Evolutionary conservation across 2,329 filamentous ascomycete genomes (phyloP).

Genomic region (Anthostomella pinea): DNA sequence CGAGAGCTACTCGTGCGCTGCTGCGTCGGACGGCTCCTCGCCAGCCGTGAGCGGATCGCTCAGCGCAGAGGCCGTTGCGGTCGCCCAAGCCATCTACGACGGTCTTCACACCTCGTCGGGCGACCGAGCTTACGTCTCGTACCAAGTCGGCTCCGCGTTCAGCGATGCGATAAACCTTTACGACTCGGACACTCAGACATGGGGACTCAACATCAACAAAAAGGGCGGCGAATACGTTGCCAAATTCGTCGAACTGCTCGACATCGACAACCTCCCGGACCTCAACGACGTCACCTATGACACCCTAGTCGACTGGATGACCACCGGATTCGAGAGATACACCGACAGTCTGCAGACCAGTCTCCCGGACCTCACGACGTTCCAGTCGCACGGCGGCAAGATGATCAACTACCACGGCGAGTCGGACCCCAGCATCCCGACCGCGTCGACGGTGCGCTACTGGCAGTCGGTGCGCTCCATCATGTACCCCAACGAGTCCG

Average conservation of each 20-base stretch:
- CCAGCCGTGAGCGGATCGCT: conserved; percentile 36
- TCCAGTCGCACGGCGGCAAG: conserved; percentile 50
- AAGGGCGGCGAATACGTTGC: conserved; percentile 37
- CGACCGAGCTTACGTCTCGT: conserved; percentile 36
- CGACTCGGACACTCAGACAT: conserved; percentile 31
- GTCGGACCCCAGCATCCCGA: conserved; percentile 50
- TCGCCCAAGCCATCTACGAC: conserved; percentile 34
- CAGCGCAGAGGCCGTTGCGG: conserved; percentile 32
- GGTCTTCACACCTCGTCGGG: conserved; percentile 34
- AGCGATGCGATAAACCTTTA: conserved; percentile 32
- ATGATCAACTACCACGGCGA: conserved; percentile 59
- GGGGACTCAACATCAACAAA: conserved; percentile 32
- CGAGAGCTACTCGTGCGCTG: conserved; percentile 33
- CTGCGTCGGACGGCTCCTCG: conserved; percentile 19
- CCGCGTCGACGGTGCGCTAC: conserved; percentile 54
- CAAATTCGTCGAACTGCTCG: conserved; percentile 39
- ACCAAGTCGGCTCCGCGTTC: conserved; percentile 33
- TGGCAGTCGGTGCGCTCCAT: conserved; percentile 49
- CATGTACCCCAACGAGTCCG: conserved; percentile 44
- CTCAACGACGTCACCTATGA: conserved; percentile 53
- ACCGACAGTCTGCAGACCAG: conserved; percentile 50
- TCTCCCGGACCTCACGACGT: conserved; percentile 48
- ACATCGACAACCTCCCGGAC: conserved; percentile 40
- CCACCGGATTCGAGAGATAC: conserved; percentile 46
- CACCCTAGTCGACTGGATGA: conserved; percentile 54